Percentiles rank a stretch among this genome's conserved stretches.
These are phyloP conservation scores for Kurtzmaniella natalensis DNA, from an alignment of 1,139 yeast genomes.

Conservation along the genomic window DNA sequence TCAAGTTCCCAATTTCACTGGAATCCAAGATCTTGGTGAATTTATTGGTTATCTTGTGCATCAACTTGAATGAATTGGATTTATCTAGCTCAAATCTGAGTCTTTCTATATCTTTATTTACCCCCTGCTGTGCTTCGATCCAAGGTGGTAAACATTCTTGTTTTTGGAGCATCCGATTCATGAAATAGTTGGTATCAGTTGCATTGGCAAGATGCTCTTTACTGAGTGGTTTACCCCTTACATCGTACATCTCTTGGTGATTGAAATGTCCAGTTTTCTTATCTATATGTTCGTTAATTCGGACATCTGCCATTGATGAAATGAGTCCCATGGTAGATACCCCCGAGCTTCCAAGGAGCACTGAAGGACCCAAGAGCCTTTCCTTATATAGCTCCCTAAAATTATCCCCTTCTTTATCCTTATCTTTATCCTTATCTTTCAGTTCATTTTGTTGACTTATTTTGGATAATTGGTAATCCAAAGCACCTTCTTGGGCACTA, in stretches of 20 bases:
- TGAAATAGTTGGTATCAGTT: slow-evolving; percentile 37
- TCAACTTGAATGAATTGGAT: slow-evolving; percentile 32
- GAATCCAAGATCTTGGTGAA: slow-evolving; percentile 8
- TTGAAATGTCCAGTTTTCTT: slow-evolving; percentile 57
- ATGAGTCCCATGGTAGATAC: slow-evolving; percentile 42
- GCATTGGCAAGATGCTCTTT: slow-evolving; percentile 58
- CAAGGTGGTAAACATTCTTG: slow-evolving; percentile 86
- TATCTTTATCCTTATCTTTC: too few species aligned
- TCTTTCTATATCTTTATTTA: slow-evolving; percentile 40
- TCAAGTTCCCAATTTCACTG: slow-evolving; percentile 8
- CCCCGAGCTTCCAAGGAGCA: slow-evolving; percentile 38
- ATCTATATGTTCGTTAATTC: slow-evolving; percentile 69
- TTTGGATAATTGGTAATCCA: slow-evolving; percentile 58
- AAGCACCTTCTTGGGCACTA: slow-evolving; percentile 58
- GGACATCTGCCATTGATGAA: slow-evolving; percentile 65
- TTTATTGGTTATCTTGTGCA: slow-evolving; percentile 10
- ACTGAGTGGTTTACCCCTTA: slow-evolving; percentile 61
- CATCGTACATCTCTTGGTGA: slow-evolving; percentile 32
- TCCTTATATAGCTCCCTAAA: slow-evolving; percentile 64
- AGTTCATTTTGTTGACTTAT: too few species aligned
- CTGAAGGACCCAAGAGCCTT: slow-evolving; percentile 55
- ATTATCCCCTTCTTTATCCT: slow-evolving; percentile 37
- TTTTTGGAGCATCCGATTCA: slow-evolving; percentile 55
- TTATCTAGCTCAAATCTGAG: slow-evolving; percentile 44
- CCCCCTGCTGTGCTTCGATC: slow-evolving; percentile 73